These are phyloP conservation scores for Scytalidium sp. DNA, from an alignment of 2,329 filamentous ascomycete species.

Conservation along the genomic window DNA sequence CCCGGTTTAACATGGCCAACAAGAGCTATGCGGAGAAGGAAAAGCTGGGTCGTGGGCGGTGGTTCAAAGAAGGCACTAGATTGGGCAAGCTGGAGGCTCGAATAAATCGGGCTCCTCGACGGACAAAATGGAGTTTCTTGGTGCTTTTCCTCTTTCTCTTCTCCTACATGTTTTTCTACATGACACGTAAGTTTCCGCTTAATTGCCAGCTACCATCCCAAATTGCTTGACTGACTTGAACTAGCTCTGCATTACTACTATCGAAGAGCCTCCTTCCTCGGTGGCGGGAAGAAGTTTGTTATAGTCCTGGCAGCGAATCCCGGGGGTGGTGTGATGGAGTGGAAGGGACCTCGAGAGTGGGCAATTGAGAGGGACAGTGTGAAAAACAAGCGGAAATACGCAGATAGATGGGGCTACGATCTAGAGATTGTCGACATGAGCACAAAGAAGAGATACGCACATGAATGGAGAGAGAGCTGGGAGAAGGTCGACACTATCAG, in stretches of 20 bases:
- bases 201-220: not conserved
- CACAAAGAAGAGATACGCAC: slow-evolving; percentile 96
- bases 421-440: slow-evolving; percentile 98
- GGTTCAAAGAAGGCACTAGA: slow-evolving; percentile 44
- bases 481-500: slow-evolving; percentile 96
- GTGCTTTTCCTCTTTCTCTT: slow-evolving; percentile 58
- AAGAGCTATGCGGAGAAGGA: slow-evolving; percentile 69
- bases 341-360: slow-evolving; percentile 97
- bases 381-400: slow-evolving; percentile 90
- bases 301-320: slow-evolving; percentile 92
- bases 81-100: slow-evolving; percentile 45
- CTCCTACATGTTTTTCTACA: slow-evolving; percentile 64
- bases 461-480: slow-evolving; percentile 99
- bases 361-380: slow-evolving; percentile 96
- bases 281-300: slow-evolving; percentile 87
- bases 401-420: slow-evolving; percentile 85
- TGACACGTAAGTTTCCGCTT: slow-evolving; percentile 61
- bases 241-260: slow-evolving; percentile 51
- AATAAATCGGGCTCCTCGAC: slow-evolving; percentile 56
- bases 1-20: slow-evolving; percentile 61
- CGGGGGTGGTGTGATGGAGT: slow-evolving; percentile 97
- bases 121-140: slow-evolving; percentile 61
- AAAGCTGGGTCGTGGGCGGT: slow-evolving; percentile 62
- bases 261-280: slow-evolving; percentile 69
- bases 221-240: slow-evolving; percentile 11